A percentile compares a stretch with the other conserved stretches of the same genome.
Conservation (phyloP, 768 basidiomycete genomes). For the Leucocoprinus leucothites region DNA sequence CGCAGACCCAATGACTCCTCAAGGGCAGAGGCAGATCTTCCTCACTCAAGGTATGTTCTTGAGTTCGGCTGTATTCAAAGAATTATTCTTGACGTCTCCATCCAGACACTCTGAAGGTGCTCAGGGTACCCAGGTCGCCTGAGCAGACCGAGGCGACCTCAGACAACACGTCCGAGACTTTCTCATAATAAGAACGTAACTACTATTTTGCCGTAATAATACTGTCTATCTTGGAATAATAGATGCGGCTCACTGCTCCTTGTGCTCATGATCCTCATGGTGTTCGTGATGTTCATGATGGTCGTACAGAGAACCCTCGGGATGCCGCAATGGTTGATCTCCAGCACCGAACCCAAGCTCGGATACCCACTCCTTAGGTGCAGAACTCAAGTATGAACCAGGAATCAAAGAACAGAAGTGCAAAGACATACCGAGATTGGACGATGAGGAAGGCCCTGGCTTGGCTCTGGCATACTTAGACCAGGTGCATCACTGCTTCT, state of each 20-base stretch:
- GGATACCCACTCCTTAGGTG: constrained; percentile 7
- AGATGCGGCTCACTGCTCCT: neutral
- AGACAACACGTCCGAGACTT: neutral
- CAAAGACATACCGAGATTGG: constrained; percentile 26
- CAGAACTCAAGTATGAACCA: neutral
- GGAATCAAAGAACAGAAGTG: neutral
- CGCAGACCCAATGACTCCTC: constrained; percentile 63
- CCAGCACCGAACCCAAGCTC: neutral
- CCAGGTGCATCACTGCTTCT: constrained; percentile 31
- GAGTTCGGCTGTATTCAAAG: no score
- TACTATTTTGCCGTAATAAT: neutral
- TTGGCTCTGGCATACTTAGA: constrained; percentile 31
- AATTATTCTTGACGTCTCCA: neutral
- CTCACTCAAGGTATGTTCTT: constrained; percentile 64
- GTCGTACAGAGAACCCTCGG: neutral
- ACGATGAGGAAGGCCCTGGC: constrained; percentile 20
- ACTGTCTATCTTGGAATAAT: neutral
- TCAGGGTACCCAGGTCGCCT: constrained; percentile 29
- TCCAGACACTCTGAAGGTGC: constrained; percentile 52
- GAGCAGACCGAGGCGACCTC: neutral
- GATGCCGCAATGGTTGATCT: constrained; percentile 1
- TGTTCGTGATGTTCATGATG: constrained; percentile 1
- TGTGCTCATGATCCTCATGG: neutral
- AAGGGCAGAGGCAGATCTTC: constrained; percentile 80
- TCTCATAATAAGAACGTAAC: neutral